A percentile compares a stretch with the other conserved stretches of the same genome.
phyloP scores from a whole-genome alignment of 306 rosid genomes.

The Inga oerstediana region DNA sequence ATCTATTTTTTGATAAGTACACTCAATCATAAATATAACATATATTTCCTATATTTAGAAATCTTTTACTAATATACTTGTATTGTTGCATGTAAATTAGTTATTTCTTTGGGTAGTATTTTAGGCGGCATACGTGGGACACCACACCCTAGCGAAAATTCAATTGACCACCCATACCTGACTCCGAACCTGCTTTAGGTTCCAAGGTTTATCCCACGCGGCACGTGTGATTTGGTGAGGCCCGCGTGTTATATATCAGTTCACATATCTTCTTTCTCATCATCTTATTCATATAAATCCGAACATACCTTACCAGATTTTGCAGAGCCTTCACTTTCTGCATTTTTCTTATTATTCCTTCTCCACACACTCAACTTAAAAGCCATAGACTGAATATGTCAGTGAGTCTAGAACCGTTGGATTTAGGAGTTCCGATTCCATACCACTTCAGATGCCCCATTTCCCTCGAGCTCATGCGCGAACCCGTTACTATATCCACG shows the following conservation, averaged over 20 bases:
- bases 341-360: not conserved
- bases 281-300: conserved; percentile 48
- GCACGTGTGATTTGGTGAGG: conserved; percentile 37
- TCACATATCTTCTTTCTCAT: conserved; percentile 44
- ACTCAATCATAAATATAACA: too few species aligned
- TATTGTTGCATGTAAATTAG: too few species aligned
- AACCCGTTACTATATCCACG: conserved; percentile 83
- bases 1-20: too few species aligned
- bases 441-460: conserved; percentile 88
- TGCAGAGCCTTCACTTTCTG: conserved; percentile 53
- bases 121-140: conserved; percentile 41
- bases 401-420: conserved; percentile 75
- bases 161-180: conserved; percentile 42
- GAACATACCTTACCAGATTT: conserved; percentile 42
- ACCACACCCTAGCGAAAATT: conserved; percentile 24
- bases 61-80: too few species aligned
- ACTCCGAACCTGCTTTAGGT: conserved; percentile 39
- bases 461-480: conserved; percentile 86
- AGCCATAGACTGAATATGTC: conserved; percentile 47
- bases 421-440: conserved; percentile 81
- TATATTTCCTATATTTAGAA: too few species aligned
- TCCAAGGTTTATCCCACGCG: conserved; percentile 33
- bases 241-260: conserved; percentile 29
- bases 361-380: not conserved
- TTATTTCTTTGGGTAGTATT: conserved; percentile 25